Evolutionary conservation across 495 filamentous ascomycete genomes (phyloP), one percentile per base, ranked within the genome.

Genomic region (Penicillium daleae): DNA sequence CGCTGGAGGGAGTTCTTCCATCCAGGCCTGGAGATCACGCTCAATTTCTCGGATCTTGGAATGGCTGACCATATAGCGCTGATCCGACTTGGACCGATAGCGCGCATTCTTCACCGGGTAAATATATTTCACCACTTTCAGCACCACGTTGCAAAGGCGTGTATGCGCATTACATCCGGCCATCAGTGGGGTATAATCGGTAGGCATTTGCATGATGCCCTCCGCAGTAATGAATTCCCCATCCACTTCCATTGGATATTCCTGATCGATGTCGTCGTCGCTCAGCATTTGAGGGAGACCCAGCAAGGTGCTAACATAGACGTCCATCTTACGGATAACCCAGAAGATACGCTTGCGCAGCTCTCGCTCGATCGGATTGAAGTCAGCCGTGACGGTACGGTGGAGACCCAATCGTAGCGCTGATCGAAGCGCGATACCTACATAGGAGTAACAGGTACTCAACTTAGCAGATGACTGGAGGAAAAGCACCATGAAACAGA

Each of bases 401-500:
- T 98, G 94, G 17, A 98, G 81, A 13, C 94, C 94, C 80, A 97
- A 87, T 13, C 92, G 87, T 8, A 97, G 73, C 19, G 92, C 87
- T 8, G 93, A 94, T 40, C 92, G 88, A 26, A 97, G 80, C 15
- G 92, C 93, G 62, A 97, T 92, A 22, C 93, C 94, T 53, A 98
- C 84, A 74, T 95, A 96, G 0, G 93, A 90, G 73, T 97, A 97
- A 73, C 94, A 98, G 22, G 90, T 95, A 67, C 91, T 94, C 56
- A 97, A 80, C 68, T 95, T 93, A 7, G 93, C 91, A 17, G 95
- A 92, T 0, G 90, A 91, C 61, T 98, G 94, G 1, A 98, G 81
- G 71, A 97, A 98, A 1, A 97, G 78, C 44, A 97, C 90, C 90
- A 97, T 96, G 78, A 92, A 96, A 27, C 96, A 79, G 29, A 97